phyloP scores from a whole-genome alignment of 306 rosid genomes.

The Corylus heterophylla region DNA sequence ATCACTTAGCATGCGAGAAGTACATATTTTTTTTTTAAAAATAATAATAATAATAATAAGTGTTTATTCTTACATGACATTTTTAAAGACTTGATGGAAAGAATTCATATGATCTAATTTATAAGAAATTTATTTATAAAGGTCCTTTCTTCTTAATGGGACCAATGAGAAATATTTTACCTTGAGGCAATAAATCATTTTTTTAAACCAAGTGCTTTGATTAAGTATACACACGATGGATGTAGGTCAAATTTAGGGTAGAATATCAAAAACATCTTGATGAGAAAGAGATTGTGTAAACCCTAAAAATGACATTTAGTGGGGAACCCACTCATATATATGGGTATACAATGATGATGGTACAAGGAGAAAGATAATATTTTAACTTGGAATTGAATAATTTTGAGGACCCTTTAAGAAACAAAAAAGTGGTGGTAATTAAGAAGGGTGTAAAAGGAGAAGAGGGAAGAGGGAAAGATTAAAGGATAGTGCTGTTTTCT shows the following conservation, averaged over 20 bases:
- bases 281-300: constrained; percentile 33
- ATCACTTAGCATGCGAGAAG: no score
- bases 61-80: no score
- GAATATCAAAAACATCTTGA: constrained; percentile 35
- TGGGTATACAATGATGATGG: constrained; percentile 38
- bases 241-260: constrained; percentile 40
- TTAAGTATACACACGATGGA: constrained; percentile 35
- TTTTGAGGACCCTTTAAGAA: constrained; percentile 54
- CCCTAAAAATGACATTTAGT: constrained; percentile 45
- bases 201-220: constrained; percentile 44
- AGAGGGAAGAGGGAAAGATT: neutral
- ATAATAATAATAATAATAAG: no score
- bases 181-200: constrained; percentile 32
- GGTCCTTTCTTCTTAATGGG: neutral
- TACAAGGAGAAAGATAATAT: constrained; percentile 16
- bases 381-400: constrained; percentile 29
- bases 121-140: no score
- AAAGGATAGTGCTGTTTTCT: constrained; percentile 4
- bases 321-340: constrained; percentile 63
- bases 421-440: constrained; percentile 32
- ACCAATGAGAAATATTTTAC: constrained; percentile 17
- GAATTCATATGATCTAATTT: no score
- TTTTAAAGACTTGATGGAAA: no score
- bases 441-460: neutral
- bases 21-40: no score